A percentile compares a stretch with the other conserved stretches of the same genome.
Conservation (phyloP, 23 red algal species). For the Agarophyton chilense region DNA sequence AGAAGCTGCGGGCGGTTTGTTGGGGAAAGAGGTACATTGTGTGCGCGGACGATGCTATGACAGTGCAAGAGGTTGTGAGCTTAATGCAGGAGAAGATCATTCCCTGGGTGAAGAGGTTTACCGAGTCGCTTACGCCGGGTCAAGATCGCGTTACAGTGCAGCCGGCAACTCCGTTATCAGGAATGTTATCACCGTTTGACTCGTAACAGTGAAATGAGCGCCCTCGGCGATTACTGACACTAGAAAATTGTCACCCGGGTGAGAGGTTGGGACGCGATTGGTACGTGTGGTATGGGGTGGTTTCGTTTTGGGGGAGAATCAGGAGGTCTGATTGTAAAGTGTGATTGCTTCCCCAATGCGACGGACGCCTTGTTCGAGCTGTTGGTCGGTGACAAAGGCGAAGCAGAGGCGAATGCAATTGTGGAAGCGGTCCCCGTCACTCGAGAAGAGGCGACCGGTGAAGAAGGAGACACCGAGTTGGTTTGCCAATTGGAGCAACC, state of each 20-base stretch:
- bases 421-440: neutral
- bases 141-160: slow-evolving; percentile 39
- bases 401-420: slow-evolving; percentile 79
- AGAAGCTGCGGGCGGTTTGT: slow-evolving; percentile 11
- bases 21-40: slow-evolving; percentile 40
- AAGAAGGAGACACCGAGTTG: slow-evolving; percentile 75
- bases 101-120: slow-evolving; percentile 54
- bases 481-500: slow-evolving; percentile 46
- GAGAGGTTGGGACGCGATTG: too few species aligned
- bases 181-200: slow-evolving; percentile 34
- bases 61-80: neutral
- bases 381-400: slow-evolving; percentile 53
- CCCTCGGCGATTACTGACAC: too few species aligned
- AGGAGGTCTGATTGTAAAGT: neutral
- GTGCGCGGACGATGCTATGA: neutral
- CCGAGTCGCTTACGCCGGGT: slow-evolving; percentile 25
- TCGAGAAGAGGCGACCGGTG: slow-evolving; percentile 61
- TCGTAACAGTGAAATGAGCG: neutral
- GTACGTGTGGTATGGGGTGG: too few species aligned
- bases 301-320: too few species aligned
- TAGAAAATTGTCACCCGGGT: too few species aligned
- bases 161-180: slow-evolving; percentile 33
- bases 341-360: slow-evolving; percentile 64
- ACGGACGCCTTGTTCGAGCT: slow-evolving; percentile 61
- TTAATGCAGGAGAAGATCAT: slow-evolving; percentile 3